phyloP scores from a whole-genome alignment of 2,329 filamentous ascomycete genomes.

The Nigrospora oryzae region DNA sequence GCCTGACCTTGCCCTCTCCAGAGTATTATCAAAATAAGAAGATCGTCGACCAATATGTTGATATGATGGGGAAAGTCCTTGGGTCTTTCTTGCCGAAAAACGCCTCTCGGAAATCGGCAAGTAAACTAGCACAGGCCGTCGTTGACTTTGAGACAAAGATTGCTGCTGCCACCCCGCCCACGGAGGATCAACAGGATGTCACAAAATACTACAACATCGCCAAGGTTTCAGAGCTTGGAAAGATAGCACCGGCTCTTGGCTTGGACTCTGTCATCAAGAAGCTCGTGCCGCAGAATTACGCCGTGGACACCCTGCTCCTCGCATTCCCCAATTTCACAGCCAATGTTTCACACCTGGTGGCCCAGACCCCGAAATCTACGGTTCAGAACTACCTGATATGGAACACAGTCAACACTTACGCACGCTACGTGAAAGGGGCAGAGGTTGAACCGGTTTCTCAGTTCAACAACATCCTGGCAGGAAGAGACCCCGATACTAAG shows the following conservation, averaged over 20 bases:
- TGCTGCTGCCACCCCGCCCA: conserved; percentile 47
- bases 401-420: conserved; percentile 50
- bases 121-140: conserved; percentile 28
- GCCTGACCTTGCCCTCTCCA: conserved; percentile 52
- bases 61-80: conserved; percentile 30
- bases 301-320: conserved; percentile 46
- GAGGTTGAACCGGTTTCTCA: conserved; percentile 49
- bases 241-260: conserved; percentile 46
- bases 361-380: conserved; percentile 41
- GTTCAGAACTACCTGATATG: conserved; percentile 56
- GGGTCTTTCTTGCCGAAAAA: conserved; percentile 17
- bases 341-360: conserved; percentile 46
- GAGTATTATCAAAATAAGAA: conserved; percentile 50
- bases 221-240: conserved; percentile 43
- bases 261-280: conserved; percentile 41
- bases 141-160: conserved; percentile 55
- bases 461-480: conserved; percentile 53
- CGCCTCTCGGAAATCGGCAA: conserved; percentile 11
- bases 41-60: conserved; percentile 42
- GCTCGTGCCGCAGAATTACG: conserved; percentile 41
- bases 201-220: conserved; percentile 61
- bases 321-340: conserved; percentile 52
- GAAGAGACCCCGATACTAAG: conserved; percentile 52
- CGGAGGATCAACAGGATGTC: conserved; percentile 51
- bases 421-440: conserved; percentile 46